phyloP scores from a whole-genome alignment of 2,329 filamentous ascomycete species.

The Neopestalotiopsis sp. region DNA sequence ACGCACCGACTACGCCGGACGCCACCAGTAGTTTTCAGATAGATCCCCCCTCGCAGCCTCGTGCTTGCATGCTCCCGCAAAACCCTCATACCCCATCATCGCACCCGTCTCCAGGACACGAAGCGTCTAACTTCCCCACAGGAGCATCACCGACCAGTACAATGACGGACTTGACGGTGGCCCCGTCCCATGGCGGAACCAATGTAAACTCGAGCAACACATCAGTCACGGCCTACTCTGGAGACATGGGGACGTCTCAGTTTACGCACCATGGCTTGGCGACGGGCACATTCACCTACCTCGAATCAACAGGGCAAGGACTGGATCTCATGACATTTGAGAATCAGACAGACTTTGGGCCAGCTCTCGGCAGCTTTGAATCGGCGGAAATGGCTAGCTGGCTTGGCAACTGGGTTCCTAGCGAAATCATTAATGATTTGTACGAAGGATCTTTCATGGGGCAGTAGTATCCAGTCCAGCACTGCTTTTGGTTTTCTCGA shows the following conservation, averaged over 20 bases:
- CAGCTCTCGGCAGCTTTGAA: conserved; percentile 38
- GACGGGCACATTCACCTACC: conserved; percentile 36
- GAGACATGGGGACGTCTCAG: conserved; percentile 31
- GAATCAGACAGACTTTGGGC: conserved; percentile 40
- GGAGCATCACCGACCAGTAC: conserved; percentile 47
- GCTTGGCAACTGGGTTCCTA: conserved; percentile 39
- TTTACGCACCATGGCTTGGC: conserved; percentile 37
- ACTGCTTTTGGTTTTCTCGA: not conserved
- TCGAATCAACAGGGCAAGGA: conserved; percentile 29
- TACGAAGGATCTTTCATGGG: conserved; percentile 21
- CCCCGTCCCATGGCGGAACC: conserved; percentile 15
- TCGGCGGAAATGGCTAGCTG: conserved; percentile 40
- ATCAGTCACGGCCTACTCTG: conserved; percentile 16
- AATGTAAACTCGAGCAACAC: not conserved
- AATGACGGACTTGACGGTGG: conserved; percentile 37
- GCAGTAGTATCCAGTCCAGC: not conserved
- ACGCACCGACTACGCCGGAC: conserved; percentile 35
- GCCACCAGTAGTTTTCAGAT: conserved; percentile 30
- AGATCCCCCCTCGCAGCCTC: conserved; percentile 30
- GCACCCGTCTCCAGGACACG: conserved; percentile 48
- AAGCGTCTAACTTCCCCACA: conserved; percentile 41
- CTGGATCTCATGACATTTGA: conserved; percentile 37
- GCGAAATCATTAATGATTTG: conserved; percentile 33
- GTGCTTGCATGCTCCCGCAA: conserved; percentile 26
- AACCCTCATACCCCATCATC: conserved; percentile 45